phyloP scores from a whole-genome alignment of 2,329 filamentous ascomycete genomes.

The Fusarium veterinarium region DNA sequence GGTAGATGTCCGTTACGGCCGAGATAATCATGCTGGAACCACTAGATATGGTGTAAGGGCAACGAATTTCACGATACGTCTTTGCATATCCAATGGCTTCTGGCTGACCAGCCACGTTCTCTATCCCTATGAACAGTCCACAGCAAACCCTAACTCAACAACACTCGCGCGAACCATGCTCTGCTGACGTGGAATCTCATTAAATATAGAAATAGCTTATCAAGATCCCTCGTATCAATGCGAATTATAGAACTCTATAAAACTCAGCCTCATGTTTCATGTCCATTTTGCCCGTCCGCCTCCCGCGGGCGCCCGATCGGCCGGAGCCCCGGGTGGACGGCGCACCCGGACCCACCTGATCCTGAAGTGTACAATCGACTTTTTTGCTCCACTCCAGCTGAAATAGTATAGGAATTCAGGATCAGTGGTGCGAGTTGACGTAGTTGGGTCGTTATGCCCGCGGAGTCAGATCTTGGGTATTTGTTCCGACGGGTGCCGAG shows the following conservation, averaged over 20 bases:
- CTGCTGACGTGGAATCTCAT: background rate
- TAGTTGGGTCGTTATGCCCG: background rate
- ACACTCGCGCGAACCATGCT: background rate
- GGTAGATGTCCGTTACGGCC: background rate
- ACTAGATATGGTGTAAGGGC: background rate
- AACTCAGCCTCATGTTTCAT: conserved; percentile 6
- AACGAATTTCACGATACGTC: background rate
- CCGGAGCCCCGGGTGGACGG: background rate
- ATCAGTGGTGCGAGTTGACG: conserved; percentile 14
- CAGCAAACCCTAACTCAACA: background rate
- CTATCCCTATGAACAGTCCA: background rate
- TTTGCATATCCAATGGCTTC: background rate
- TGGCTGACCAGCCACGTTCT: background rate
- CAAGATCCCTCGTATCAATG: background rate
- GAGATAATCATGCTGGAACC: background rate
- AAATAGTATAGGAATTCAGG: background rate
- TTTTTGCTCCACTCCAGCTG: conserved; percentile 9
- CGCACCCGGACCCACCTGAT: conserved; percentile 4
- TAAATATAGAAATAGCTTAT: background rate
- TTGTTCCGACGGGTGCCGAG: background rate
- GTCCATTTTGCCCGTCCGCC: background rate
- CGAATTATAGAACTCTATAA: background rate
- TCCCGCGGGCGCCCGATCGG: conserved; percentile 14
- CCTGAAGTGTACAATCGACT: background rate
- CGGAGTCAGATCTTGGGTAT: conserved; percentile 1